A percentile compares a stretch with the other conserved stretches of the same genome.
phyloP scores from a whole-genome alignment of 2,329 filamentous ascomycete species.

The Penicillium aurantiogriseum region DNA sequence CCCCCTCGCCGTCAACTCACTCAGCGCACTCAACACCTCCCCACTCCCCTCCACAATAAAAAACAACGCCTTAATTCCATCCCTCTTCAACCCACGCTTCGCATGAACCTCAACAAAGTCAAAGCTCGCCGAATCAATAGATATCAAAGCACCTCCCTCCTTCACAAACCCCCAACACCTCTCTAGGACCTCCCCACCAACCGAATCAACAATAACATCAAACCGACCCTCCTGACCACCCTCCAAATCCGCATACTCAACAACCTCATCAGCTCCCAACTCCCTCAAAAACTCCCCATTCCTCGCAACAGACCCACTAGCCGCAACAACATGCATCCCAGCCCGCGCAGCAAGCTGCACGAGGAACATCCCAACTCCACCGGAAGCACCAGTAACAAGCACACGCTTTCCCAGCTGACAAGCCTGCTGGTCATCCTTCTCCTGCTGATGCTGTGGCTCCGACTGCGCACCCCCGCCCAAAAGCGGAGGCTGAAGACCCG shows the following conservation, averaged over 20 bases:
- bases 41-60: constrained; percentile 22
- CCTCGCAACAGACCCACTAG: constrained; percentile 34
- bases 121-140: constrained; percentile 31
- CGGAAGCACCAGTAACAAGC: constrained; percentile 40
- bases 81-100: constrained; percentile 16
- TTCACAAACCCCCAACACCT: constrained; percentile 24
- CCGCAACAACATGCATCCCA: constrained; percentile 33
- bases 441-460: neutral
- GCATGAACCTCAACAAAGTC: constrained; percentile 28
- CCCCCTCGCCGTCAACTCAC: constrained; percentile 14
- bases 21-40: constrained; percentile 13
- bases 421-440: neutral
- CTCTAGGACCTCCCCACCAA: constrained; percentile 25
- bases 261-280: constrained; percentile 40
- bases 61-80: constrained; percentile 22
- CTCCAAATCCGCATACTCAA: constrained; percentile 36
- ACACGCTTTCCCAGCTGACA: constrained; percentile 12
- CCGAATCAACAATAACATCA: constrained; percentile 29
- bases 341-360: constrained; percentile 41
- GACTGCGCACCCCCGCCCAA: neutral
- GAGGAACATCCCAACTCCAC: constrained; percentile 39
- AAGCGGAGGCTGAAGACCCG: constrained; percentile 13
- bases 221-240: constrained; percentile 2
- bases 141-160: constrained; percentile 21
- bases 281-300: constrained; percentile 35